These are phyloP conservation scores for Globisporangium splendens DNA, from an alignment of 352 stramenopile genomes.

Conservation along the genomic window DNA sequence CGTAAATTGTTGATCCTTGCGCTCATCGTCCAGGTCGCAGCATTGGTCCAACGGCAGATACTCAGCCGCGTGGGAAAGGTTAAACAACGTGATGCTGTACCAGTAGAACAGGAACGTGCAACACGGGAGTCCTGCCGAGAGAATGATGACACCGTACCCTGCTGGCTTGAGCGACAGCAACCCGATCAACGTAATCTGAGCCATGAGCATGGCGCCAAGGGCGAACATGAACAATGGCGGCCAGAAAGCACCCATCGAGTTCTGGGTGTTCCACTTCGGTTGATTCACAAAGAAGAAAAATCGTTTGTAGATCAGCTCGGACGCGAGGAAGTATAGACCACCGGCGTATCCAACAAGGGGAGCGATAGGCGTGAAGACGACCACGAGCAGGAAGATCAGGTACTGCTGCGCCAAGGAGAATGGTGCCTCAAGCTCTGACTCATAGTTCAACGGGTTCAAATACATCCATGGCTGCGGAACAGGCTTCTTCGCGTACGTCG, in stretches of 20 bases:
- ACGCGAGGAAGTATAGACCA: slow-evolving; percentile 60
- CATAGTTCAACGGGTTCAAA: slow-evolving; percentile 47
- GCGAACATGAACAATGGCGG: slow-evolving; percentile 65
- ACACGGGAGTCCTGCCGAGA: slow-evolving; percentile 40
- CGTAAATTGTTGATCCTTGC: slow-evolving; percentile 46
- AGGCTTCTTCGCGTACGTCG: slow-evolving; percentile 44
- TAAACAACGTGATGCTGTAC: slow-evolving; percentile 53
- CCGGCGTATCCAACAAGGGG: slow-evolving; percentile 62
- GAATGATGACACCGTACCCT: slow-evolving; percentile 35
- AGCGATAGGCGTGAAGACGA: slow-evolving; percentile 73
- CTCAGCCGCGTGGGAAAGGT: slow-evolving; percentile 40
- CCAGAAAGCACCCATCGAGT: slow-evolving; percentile 67
- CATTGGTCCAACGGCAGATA: slow-evolving; percentile 63
- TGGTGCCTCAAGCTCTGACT: slow-evolving; percentile 50
- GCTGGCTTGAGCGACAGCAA: slow-evolving; percentile 65
- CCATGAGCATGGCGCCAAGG: slow-evolving; percentile 55
- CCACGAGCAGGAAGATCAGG: slow-evolving; percentile 67
- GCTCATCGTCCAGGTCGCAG: slow-evolving; percentile 56
- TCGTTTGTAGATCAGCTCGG: slow-evolving; percentile 67
- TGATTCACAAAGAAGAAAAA: slow-evolving; percentile 70
- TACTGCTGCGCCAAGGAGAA: slow-evolving; percentile 65
- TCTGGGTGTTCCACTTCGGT: slow-evolving; percentile 46
- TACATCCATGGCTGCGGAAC: slow-evolving; percentile 49
- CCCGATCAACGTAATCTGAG: slow-evolving; percentile 60
- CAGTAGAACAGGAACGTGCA: slow-evolving; percentile 62